Evolutionary conservation across 1,284 basidiomycete genomes (phyloP), one percentile per base, ranked within the genome.

Genomic region (Fistulinella staudtii): DNA sequence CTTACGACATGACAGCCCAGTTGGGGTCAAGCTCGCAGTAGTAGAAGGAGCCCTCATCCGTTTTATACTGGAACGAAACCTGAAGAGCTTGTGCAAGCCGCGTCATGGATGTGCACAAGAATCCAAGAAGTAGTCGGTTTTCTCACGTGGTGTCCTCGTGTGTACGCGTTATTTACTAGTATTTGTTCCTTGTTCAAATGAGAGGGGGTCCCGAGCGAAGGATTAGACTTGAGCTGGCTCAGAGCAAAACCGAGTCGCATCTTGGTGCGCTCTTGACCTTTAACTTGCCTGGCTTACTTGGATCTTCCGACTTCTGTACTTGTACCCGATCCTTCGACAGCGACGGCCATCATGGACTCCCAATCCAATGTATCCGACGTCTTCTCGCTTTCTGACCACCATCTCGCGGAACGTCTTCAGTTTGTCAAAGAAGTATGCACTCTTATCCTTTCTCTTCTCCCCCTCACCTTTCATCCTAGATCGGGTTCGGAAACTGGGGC

Each of bases 401-500:
- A 76, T 44, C 70, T 89, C 35, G 77, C 79, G 31, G 77, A 86
- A 53, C 77, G 78, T 43, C 70, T 88, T 33, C 76, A 80, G 50
- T 89, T 89, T 63, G 75, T 88, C 43, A 75, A 85, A 67, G 87
- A 89, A 74, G 86, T 83, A 52, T 17, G 72, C 52, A 5, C 44
- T 28, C 23, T 47, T 29, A 25, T 49, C 21, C 30, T 17, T 27
- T 41, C 27, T 29, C 39, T 11, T 38, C 33, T 11, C 35, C 25
- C 38, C 17, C 47, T 38, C 42, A 36, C 43, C 36, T 27, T 34
- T 38, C 24, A 1, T 27, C 6, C 15, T 20, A 90, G 84, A 85
- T 89, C 68, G 88, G 88, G 20, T 89, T 79, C 61, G 89, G 89
- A 29, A 91, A 91, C 67, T 92, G 89, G 89, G 88, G 88, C 38